Evolutionary conservation across 306 rosid genomes (phyloP).

Genomic region (Casuarina equisetifolia): DNA sequence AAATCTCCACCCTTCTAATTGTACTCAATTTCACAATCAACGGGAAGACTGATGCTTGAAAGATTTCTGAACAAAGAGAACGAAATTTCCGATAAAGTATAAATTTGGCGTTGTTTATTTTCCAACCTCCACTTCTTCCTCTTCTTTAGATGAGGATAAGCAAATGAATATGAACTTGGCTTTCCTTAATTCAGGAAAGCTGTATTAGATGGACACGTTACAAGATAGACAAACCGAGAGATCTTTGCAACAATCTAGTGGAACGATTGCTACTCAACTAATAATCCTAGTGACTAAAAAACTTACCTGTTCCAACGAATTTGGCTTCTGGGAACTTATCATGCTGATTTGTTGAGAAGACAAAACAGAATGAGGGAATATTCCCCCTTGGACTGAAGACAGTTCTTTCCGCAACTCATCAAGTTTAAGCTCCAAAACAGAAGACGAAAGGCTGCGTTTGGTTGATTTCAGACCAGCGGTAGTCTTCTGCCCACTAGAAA

Average conservation of each 20-base stretch:
- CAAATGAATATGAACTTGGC: not conserved
- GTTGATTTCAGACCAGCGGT: conserved; percentile 47
- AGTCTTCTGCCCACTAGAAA: conserved; percentile 44
- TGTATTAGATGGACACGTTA: not conserved
- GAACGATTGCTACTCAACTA: not conserved
- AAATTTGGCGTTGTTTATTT: not conserved
- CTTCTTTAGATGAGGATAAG: not conserved
- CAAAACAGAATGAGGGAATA: conserved; percentile 83
- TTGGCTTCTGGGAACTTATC: conserved; percentile 72
- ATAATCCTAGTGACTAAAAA: not conserved
- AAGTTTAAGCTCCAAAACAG: conserved; percentile 74
- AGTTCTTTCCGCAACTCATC: conserved; percentile 77
- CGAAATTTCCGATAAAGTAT: not conserved
- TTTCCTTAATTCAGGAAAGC: not conserved
- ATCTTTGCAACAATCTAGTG: not conserved
- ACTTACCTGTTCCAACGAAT: conserved; percentile 67
- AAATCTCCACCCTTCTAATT: not conserved
- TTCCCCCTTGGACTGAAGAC: conserved; percentile 70
- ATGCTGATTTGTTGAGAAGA: conserved; percentile 74
- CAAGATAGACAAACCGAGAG: not conserved
- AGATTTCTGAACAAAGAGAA: not conserved
- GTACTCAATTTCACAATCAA: not conserved
- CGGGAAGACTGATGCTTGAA: not conserved
- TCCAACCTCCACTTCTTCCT: not conserved
- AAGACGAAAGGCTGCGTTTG: conserved; percentile 49